These are phyloP conservation scores for Solanum virginianum DNA, from an alignment of 257 asterid genomes.

Conservation along the genomic window DNA sequence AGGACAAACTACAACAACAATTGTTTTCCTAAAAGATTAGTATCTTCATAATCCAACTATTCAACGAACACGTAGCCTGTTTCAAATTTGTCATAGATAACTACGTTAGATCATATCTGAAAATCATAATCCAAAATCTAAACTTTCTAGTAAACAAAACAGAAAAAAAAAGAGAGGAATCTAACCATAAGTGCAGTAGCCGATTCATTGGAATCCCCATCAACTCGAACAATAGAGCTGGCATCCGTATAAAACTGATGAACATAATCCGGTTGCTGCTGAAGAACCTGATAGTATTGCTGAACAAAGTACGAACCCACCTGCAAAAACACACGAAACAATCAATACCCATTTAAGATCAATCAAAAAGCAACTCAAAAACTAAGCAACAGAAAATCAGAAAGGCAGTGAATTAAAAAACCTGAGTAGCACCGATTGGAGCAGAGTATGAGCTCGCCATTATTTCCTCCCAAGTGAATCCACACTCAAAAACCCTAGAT, in stretches of 20 bases:
- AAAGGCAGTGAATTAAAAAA: background rate
- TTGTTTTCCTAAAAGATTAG: background rate
- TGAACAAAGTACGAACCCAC: conserved; percentile 82
- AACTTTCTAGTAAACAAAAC: background rate
- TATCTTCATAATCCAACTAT: background rate
- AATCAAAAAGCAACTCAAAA: background rate
- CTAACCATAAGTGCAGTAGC: conserved; percentile 54
- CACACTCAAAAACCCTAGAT: conserved; percentile 27
- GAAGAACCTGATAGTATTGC: conserved; percentile 73
- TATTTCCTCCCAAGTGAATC: background rate
- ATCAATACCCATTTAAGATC: background rate
- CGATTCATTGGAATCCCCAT: conserved; percentile 45
- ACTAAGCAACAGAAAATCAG: background rate
- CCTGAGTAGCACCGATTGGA: conserved; percentile 48
- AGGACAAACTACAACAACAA: background rate
- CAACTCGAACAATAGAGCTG: conserved; percentile 58
- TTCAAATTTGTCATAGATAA: background rate
- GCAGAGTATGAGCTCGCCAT: conserved; percentile 38
- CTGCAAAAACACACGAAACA: conserved; percentile 9
- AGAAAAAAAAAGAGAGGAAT: background rate
- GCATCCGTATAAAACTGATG: conserved; percentile 73
- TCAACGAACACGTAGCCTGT: background rate
- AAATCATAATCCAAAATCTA: background rate
- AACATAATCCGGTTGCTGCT: conserved; percentile 47
- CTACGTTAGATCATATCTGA: background rate